Percentiles rank a stretch among this genome's conserved stretches.
Evolutionary conservation across 768 basidiomycete species (phyloP).

Genomic region (Candolleomyces aberdarensis): DNA sequence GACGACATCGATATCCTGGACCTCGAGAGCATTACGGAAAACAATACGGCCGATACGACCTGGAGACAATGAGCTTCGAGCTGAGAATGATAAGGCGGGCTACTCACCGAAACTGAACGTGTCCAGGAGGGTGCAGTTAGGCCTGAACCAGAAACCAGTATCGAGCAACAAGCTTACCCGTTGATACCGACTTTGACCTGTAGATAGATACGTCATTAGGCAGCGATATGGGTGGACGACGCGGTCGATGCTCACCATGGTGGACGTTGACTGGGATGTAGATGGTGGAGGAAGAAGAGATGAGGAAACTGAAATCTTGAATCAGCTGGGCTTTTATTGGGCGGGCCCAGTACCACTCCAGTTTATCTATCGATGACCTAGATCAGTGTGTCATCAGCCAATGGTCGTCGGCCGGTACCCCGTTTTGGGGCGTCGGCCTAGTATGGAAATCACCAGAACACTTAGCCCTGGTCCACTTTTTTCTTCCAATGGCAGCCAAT

Average conservation of each 20-base stretch:
- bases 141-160: not conserved
- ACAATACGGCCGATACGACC: slow-evolving; percentile 99
- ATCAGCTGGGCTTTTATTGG: slow-evolving; percentile 3
- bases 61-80: slow-evolving; percentile 24
- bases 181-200: slow-evolving; percentile 94
- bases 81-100: not conserved
- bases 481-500: no score
- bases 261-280: slow-evolving; percentile 10
- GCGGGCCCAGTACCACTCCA: not conserved
- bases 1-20: slow-evolving; percentile 74
- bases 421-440: no score
- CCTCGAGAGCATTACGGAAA: slow-evolving; percentile 85
- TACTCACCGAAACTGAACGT: slow-evolving; percentile 69
- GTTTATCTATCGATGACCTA: slow-evolving; percentile 7
- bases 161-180: slow-evolving; percentile 51
- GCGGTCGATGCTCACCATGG: slow-evolving; percentile 17
- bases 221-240: not conserved
- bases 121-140: slow-evolving; percentile 8
- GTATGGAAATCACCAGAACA: no score
- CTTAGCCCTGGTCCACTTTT: no score
- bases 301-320: slow-evolving; percentile 8
- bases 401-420: no score
- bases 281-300: slow-evolving; percentile 10
- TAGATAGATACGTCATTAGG: not conserved
- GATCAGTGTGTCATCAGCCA: not conserved